Evolutionary conservation across 2,329 filamentous ascomycete species (phyloP).

Genomic region (Penicillium sp.): DNA sequence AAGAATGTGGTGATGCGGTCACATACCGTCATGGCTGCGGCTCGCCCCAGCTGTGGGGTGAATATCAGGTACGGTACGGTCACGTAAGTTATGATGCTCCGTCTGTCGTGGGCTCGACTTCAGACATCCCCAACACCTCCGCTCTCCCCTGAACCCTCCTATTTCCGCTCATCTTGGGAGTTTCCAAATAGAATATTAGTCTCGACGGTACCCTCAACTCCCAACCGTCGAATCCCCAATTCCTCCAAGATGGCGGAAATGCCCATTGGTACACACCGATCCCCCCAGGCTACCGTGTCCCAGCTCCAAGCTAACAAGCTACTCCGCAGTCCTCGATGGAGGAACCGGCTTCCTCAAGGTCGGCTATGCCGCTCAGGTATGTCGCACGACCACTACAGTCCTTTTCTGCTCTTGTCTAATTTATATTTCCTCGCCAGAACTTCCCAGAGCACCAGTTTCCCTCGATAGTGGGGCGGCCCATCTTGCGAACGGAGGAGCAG

Average conservation of each 20-base stretch:
- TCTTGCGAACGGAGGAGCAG: constrained; percentile 92
- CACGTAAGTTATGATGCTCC: constrained; percentile 31
- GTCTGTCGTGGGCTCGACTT: constrained; percentile 22
- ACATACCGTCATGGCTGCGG: constrained; percentile 19
- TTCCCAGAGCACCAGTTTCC: constrained; percentile 99
- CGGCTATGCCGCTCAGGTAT: constrained; percentile 88
- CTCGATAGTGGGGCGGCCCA: constrained; percentile 95
- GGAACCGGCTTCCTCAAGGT: constrained; percentile 99
- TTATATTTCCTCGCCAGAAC: constrained; percentile 60
- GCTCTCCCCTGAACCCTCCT: constrained; percentile 18
- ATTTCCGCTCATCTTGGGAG: constrained; percentile 20
- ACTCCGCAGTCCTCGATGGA: constrained; percentile 84
- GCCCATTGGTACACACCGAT: constrained; percentile 48
- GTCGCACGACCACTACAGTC: constrained; percentile 19
- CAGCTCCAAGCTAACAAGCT: constrained; percentile 32
- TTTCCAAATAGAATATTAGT: constrained; percentile 6
- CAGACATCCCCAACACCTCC: constrained; percentile 22
- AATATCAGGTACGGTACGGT: constrained; percentile 25
- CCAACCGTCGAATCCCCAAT: constrained; percentile 8
- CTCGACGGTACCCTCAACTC: constrained; percentile 1
- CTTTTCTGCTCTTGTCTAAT: constrained; percentile 6
- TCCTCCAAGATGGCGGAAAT: constrained; percentile 47
- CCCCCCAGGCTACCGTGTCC: constrained; percentile 24
- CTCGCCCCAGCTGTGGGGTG: constrained; percentile 19
- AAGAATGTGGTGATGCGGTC: constrained; percentile 13